Evolutionary conservation across 345 rosid species (phyloP).

Genomic region (Gossypium herbaceum): DNA sequence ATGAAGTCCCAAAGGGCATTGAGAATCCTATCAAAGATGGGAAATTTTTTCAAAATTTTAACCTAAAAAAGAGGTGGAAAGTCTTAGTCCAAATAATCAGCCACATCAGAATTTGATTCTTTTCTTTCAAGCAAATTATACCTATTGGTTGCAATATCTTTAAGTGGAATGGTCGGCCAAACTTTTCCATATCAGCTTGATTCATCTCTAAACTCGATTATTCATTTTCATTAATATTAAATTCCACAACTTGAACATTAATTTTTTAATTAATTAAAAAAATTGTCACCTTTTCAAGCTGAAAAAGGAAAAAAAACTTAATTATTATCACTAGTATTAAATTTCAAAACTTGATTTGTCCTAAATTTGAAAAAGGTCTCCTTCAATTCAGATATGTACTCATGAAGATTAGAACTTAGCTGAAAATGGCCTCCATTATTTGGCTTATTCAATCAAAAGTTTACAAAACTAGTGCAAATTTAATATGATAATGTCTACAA

Average conservation of each 20-base stretch:
- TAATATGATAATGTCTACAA: too few relatives aligned
- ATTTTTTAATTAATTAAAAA: too few relatives aligned
- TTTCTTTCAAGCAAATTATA: conserved; percentile 19
- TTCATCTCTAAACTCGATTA: background rate
- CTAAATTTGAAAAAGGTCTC: too few relatives aligned
- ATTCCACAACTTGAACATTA: background rate
- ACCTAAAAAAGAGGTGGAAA: background rate
- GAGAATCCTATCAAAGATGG: background rate
- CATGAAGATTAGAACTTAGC: too few relatives aligned
- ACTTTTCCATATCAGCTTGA: background rate
- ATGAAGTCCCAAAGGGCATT: too few relatives aligned
- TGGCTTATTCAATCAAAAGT: too few relatives aligned
- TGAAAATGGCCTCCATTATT: too few relatives aligned
- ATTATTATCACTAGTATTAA: too few relatives aligned
- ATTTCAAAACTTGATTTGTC: too few relatives aligned
- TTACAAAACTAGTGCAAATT: background rate
- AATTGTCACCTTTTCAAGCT: too few relatives aligned
- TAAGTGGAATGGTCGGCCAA: conserved; percentile 4
- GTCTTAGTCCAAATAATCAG: conserved; percentile 1
- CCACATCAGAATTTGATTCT: conserved; percentile 27
- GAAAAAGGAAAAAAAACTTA: too few relatives aligned
- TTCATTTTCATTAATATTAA: background rate
- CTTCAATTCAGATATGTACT: too few relatives aligned
- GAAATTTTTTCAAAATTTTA: background rate
- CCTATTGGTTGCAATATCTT: conserved; percentile 4